Evolutionary conservation across 2,329 filamentous ascomycete species (phyloP), one percentile per base, ranked within the genome.

Genomic region (Cucurbitaria berberidis): DNA sequence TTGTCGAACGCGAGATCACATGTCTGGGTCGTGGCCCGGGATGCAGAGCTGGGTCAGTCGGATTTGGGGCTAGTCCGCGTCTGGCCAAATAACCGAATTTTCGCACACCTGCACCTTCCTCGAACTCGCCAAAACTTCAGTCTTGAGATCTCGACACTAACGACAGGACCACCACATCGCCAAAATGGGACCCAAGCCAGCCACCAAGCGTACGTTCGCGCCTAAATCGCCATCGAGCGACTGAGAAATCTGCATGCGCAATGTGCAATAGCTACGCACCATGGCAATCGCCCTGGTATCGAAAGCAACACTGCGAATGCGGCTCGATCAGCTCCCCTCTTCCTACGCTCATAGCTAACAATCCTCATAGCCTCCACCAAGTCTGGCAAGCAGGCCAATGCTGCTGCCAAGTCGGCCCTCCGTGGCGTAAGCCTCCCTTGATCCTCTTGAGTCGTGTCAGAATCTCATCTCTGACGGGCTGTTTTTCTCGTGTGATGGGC

Each of bases 341-440:
- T 3, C 49, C 21, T 53, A 45, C 32, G 40, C 44, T 45, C 52
- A 53, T 53, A 21, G 64, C 70, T 74, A 65, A 72, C 64, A 62
- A 53, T 39, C 43, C 36, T 50, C 52, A 68, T 76, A 78, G 76
- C 67, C 65, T 81, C 77, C 66, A 73, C 82, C 79, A 95, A 95
- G 86, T 76, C 82, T 72, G 80, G 79, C 73, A 79, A 80, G 72
- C 88, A 96, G 87, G 95, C 95, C 82, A 89, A 88, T 75, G 88
- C 89, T 78, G 95, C 95, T 79, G 90, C 95, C 74, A 98, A 99
- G 87, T 90, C 95, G 79, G 90, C 92, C 76, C 89, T 98, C 74
- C 91, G 91, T 84, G 93, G 93, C 80, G 91, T 96, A 92, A 84
- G 91, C 63, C 66, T 56, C 58, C 59, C 66, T 54, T 69, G 70